A percentile compares a stretch with the other conserved stretches of the same genome.
phyloP scores from a whole-genome alignment of 768 basidiomycete species.

The Russula sp. region DNA sequence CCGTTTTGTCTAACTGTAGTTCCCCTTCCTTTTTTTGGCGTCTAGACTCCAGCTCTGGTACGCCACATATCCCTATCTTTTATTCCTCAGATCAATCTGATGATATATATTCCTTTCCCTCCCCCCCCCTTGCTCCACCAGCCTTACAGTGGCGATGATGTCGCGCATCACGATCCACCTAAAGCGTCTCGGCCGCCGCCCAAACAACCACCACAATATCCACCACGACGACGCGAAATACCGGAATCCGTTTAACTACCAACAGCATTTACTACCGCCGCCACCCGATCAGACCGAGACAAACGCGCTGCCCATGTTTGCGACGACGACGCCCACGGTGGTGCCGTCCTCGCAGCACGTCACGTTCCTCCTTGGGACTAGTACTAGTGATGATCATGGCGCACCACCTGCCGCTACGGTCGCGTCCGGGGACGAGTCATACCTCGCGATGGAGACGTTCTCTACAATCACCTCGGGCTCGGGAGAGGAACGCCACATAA shows the following conservation, averaged over 20 bases:
- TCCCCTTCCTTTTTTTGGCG: not conserved
- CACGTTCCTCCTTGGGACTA: not conserved
- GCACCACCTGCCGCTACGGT: no score
- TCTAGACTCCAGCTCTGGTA: conserved; percentile 11
- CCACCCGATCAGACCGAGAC: not conserved
- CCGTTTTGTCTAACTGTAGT: not conserved
- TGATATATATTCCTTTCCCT: no score
- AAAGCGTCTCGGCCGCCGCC: conserved; percentile 25
- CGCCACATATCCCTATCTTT: not conserved
- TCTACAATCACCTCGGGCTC: not conserved
- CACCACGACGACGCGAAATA: not conserved
- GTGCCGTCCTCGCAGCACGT: not conserved
- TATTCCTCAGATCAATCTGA: no score
- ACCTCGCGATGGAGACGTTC: not conserved
- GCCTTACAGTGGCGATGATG: conserved; percentile 51
- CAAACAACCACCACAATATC: not conserved
- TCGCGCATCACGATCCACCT: conserved; percentile 60
- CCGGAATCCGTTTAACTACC: not conserved
- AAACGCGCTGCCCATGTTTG: not conserved
- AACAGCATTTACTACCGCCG: not conserved
- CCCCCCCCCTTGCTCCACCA: not conserved
- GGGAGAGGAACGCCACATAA: not conserved
- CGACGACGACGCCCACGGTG: not conserved
- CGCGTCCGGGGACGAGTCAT: not conserved
- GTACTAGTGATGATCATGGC: no score